These are phyloP conservation scores for Ophiostoma sp. DNA, from an alignment of 2,329 filamentous ascomycete species.

Conservation along the genomic window DNA sequence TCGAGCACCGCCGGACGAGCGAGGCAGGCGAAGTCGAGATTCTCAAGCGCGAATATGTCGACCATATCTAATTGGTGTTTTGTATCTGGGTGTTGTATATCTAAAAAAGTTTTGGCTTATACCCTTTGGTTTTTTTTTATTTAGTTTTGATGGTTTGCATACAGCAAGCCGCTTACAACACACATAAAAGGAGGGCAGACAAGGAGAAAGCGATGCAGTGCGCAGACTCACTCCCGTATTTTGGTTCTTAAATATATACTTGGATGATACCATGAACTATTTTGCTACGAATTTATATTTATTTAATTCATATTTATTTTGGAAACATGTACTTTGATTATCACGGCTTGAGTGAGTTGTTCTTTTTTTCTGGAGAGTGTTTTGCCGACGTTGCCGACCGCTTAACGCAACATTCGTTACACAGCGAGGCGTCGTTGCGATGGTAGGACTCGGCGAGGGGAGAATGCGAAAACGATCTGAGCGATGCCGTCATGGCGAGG, in stretches of 20 bases:
- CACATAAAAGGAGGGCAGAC: not conserved
- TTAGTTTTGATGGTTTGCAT: not conserved
- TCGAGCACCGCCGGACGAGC: constrained; percentile 61
- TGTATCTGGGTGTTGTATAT: not conserved
- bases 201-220: constrained; percentile 3
- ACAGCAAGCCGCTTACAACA: not conserved
- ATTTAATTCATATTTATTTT: not conserved
- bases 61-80: constrained; percentile 40
- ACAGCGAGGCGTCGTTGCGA: not conserved
- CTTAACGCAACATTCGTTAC: not conserved
- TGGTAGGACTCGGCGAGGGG: not conserved
- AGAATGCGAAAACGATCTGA: constrained; percentile 1
- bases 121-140: not conserved
- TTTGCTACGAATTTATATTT: not conserved
- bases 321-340: not conserved
- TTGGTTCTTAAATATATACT: not conserved
- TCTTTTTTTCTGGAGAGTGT: not conserved
- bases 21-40: constrained; percentile 62
- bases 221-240: not conserved
- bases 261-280: constrained; percentile 1
- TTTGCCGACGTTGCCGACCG: not conserved
- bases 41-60: constrained; percentile 59
- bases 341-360: not conserved
- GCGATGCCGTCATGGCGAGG: not conserved
- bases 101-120: not conserved